These are phyloP conservation scores for Boletus subparvulus DNA, from an alignment of 768 basidiomycete species.

Conservation along the genomic window DNA sequence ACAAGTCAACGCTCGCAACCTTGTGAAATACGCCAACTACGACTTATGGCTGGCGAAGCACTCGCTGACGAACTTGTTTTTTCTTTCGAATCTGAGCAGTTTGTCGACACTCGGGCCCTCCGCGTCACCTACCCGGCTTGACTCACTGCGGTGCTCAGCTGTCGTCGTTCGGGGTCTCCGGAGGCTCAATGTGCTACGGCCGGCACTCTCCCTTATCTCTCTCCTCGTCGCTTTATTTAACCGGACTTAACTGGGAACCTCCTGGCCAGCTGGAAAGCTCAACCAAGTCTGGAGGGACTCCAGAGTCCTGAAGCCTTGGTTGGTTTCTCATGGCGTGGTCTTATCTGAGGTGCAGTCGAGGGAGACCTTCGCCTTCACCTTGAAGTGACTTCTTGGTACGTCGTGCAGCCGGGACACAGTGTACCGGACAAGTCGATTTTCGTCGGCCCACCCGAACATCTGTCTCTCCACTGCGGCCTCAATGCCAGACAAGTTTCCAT, in stretches of 20 bases:
- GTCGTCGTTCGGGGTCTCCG: neutral
- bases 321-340: neutral
- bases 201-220: neutral
- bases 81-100: neutral
- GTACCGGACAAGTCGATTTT: constrained; percentile 17
- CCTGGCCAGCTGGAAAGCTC: neutral
- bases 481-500: constrained; percentile 55
- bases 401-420: neutral
- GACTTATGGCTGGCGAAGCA: neutral
- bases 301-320: neutral
- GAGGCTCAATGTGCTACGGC: neutral
- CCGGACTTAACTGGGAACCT: neutral
- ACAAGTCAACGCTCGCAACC: too few relatives aligned
- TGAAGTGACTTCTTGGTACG: neutral
- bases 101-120: neutral
- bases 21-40: neutral
- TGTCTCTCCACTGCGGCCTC: constrained; percentile 49
- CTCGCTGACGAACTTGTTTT: neutral
- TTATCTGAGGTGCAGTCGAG: neutral
- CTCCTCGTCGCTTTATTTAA: constrained; percentile 2
- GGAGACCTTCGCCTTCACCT: neutral
- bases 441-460: constrained; percentile 36
- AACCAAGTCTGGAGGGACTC: neutral
- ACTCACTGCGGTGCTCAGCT: constrained; percentile 8
- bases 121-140: neutral